Conservation (phyloP, 2,329 filamentous ascomycete genomes). For the Fusarium proliferatum region DNA sequence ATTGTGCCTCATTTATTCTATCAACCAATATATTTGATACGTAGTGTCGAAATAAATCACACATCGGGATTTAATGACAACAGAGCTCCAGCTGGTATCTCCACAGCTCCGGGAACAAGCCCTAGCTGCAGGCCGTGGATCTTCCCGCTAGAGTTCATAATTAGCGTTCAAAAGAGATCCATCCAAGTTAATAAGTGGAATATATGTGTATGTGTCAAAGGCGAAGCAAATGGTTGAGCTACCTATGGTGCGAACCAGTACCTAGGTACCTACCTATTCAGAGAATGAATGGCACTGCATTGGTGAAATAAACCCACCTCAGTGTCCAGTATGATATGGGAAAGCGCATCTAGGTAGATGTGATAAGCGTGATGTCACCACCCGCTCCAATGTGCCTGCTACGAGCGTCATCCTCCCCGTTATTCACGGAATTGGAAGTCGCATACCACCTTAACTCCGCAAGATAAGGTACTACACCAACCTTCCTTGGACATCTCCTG, state of each 20-base stretch:
- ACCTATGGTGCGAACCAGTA: background rate
- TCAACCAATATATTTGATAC: background rate
- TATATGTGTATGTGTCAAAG: background rate
- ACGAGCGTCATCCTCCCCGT: slow-evolving; percentile 14
- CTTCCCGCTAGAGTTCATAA: slow-evolving; percentile 18
- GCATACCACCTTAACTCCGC: slow-evolving; percentile 28
- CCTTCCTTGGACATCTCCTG: background rate
- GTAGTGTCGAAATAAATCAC: slow-evolving; percentile 3
- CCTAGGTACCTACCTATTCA: too few species aligned
- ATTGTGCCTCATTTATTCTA: slow-evolving; percentile 10
- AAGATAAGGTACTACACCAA: slow-evolving; percentile 6
- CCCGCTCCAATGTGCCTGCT: background rate
- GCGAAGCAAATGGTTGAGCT: background rate
- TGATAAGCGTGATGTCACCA: slow-evolving; percentile 33
- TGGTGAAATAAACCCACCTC: background rate
- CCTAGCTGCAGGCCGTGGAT: slow-evolving; percentile 19
- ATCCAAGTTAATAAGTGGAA: slow-evolving; percentile 7
- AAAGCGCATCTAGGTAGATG: background rate
- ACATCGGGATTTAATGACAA: background rate
- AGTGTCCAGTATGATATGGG: background rate
- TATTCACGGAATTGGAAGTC: slow-evolving; percentile 10
- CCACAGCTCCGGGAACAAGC: slow-evolving; percentile 4
- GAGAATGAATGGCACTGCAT: background rate
- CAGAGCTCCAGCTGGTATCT: background rate
- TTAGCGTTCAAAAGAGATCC: slow-evolving; percentile 5